Evolutionary conservation across 139 green algal genomes (phyloP).

Genomic region (Chlorella sorokiniana): DNA sequence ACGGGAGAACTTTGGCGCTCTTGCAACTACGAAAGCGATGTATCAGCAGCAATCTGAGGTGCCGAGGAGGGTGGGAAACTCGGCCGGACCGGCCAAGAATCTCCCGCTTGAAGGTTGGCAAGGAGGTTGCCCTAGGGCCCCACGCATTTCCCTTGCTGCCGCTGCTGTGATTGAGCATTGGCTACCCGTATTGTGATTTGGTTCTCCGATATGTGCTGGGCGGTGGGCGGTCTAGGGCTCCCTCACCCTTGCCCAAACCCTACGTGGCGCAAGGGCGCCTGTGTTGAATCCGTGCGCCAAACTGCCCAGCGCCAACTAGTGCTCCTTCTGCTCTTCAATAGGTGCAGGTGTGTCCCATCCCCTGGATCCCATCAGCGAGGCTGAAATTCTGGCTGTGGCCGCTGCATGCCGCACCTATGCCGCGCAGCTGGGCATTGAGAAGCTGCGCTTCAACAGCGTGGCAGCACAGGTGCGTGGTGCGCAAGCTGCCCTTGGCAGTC

Average conservation of each 20-base stretch:
- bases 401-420: background rate
- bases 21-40: background rate
- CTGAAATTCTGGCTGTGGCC: conserved; percentile 45
- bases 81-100: background rate
- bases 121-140: too few relatives aligned
- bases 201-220: too few relatives aligned
- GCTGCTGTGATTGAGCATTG: too few relatives aligned
- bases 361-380: conserved; percentile 46
- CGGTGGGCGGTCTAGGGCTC: too few relatives aligned
- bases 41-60: background rate
- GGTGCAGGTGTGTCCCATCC: conserved; percentile 35
- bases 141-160: too few relatives aligned
- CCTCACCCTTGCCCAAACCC: too few relatives aligned
- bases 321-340: too few relatives aligned
- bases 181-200: too few relatives aligned
- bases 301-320: background rate
- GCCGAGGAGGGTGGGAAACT: background rate
- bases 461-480: conserved; percentile 41
- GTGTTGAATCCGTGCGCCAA: background rate
- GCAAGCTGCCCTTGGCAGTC: background rate
- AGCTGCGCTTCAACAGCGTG: conserved; percentile 58
- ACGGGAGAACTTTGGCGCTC: background rate
- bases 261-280: background rate
- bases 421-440: background rate
- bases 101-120: background rate